Evolutionary conservation across 441 rosid genomes (phyloP).

Genomic region (Daphne laureola): DNA sequence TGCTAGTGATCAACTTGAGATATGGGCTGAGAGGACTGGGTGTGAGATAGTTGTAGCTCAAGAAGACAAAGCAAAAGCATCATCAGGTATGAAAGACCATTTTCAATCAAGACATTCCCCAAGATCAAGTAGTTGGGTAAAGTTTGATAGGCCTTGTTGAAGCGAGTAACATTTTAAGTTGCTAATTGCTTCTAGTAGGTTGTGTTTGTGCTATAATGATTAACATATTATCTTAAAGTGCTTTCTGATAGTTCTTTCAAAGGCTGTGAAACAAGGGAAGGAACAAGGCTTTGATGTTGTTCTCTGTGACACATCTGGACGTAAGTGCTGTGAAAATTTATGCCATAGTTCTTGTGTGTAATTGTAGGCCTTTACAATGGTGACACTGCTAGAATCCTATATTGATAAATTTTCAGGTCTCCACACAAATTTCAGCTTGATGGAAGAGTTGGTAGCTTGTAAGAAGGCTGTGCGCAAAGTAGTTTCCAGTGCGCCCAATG

Average conservation of each 20-base stretch:
- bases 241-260: slow-evolving; percentile 75
- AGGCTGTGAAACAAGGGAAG: slow-evolving; percentile 88
- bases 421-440: slow-evolving; percentile 85
- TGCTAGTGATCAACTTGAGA: slow-evolving; percentile 84
- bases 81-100: slow-evolving; percentile 48
- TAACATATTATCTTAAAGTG: slow-evolving; percentile 38
- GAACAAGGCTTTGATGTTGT: slow-evolving; percentile 79
- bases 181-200: background rate
- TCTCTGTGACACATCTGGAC: slow-evolving; percentile 94
- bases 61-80: slow-evolving; percentile 69
- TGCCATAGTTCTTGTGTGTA: slow-evolving; percentile 2
- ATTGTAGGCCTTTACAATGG: slow-evolving; percentile 12
- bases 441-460: slow-evolving; percentile 93
- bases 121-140: slow-evolving; percentile 1
- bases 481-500: slow-evolving; percentile 79
- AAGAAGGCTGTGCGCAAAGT: slow-evolving; percentile 79
- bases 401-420: slow-evolving; percentile 45
- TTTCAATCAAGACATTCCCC: background rate
- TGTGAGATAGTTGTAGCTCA: slow-evolving; percentile 79
- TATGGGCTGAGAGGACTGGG: slow-evolving; percentile 85
- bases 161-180: background rate
- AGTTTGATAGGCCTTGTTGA: background rate
- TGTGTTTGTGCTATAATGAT: slow-evolving; percentile 11
- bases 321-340: slow-evolving; percentile 39
- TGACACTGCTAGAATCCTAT: slow-evolving; percentile 9